A percentile compares a stretch with the other conserved stretches of the same genome.
phyloP scores from a whole-genome alignment of 2,329 filamentous ascomycete species.

The Fusarium sp. region DNA sequence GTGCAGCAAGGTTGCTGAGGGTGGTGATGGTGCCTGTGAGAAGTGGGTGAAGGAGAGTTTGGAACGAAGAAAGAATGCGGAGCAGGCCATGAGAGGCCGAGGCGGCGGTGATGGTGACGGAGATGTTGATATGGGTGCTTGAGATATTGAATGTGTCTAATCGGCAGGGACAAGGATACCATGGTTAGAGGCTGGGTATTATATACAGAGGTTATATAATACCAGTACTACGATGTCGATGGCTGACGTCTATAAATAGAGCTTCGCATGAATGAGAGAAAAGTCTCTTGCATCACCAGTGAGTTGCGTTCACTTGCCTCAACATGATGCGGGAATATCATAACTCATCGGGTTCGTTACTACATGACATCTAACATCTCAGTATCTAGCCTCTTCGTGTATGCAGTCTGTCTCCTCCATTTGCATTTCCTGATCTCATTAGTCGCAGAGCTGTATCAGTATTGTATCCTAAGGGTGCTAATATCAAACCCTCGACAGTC shows the following conservation, averaged over 20 bases:
- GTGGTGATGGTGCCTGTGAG: constrained; percentile 73
- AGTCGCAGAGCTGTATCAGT: not conserved
- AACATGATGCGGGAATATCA: constrained; percentile 1
- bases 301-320: not conserved
- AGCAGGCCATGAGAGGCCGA: constrained; percentile 52
- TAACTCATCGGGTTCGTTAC: constrained; percentile 23
- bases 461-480: not conserved
- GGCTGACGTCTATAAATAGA: constrained; percentile 7
- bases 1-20: constrained; percentile 76
- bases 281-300: not conserved
- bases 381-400: constrained; percentile 2
- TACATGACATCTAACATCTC: constrained; percentile 35
- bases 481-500: not conserved
- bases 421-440: not conserved
- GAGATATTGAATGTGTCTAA: constrained; percentile 14
- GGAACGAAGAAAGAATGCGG: constrained; percentile 62
- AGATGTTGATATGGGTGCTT: constrained; percentile 59
- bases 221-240: constrained; percentile 10
- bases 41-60: constrained; percentile 79
- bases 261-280: not conserved
- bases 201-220: constrained; percentile 17
- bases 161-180: constrained; percentile 17
- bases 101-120: constrained; percentile 52
- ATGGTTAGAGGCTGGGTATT: constrained; percentile 8
- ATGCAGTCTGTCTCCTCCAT: not conserved